These are phyloP conservation scores for Lactarius evosmus DNA, from an alignment of 768 basidiomycete genomes.

Conservation along the genomic window DNA sequence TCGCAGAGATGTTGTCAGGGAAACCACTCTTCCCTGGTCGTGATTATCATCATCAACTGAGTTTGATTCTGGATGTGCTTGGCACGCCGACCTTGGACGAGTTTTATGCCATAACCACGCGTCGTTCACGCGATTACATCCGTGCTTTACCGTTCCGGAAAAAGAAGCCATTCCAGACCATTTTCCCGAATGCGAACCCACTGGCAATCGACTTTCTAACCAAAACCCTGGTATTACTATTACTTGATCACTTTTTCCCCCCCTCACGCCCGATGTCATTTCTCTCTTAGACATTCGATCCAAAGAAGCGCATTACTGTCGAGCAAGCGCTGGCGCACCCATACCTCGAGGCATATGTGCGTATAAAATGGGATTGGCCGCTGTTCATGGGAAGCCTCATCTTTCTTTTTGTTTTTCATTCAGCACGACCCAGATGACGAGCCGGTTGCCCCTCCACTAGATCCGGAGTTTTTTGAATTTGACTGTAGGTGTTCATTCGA, in stretches of 20 bases:
- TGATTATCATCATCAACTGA: slow-evolving; percentile 94
- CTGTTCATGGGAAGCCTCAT: slow-evolving; percentile 2
- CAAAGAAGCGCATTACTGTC: slow-evolving; percentile 93
- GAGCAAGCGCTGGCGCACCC: slow-evolving; percentile 95
- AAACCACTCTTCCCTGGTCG: slow-evolving; percentile 96
- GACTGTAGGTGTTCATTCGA: slow-evolving; percentile 57
- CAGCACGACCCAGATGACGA: slow-evolving; percentile 97
- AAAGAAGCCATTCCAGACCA: slow-evolving; percentile 69
- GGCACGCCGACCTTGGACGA: slow-evolving; percentile 97
- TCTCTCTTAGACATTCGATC: slow-evolving; percentile 79
- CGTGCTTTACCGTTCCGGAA: slow-evolving; percentile 93
- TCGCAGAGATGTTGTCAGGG: slow-evolving; percentile 96
- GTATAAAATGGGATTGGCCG: slow-evolving; percentile 33
- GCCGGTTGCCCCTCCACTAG: slow-evolving; percentile 91
- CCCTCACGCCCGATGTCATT: neutral
- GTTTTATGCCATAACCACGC: slow-evolving; percentile 94
- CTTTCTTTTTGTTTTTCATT: neutral
- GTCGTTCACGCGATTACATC: slow-evolving; percentile 91
- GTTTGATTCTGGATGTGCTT: slow-evolving; percentile 92
- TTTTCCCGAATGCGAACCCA: slow-evolving; percentile 91
- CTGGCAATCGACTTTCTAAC: slow-evolving; percentile 74
- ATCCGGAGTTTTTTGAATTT: slow-evolving; percentile 96
- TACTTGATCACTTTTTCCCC: neutral
- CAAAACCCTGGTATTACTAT: slow-evolving; percentile 65
- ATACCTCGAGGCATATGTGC: slow-evolving; percentile 87